A percentile compares a stretch with the other conserved stretches of the same genome.
phyloP scores from a whole-genome alignment of 306 rosid species.

The Trifolium fragiferum region DNA sequence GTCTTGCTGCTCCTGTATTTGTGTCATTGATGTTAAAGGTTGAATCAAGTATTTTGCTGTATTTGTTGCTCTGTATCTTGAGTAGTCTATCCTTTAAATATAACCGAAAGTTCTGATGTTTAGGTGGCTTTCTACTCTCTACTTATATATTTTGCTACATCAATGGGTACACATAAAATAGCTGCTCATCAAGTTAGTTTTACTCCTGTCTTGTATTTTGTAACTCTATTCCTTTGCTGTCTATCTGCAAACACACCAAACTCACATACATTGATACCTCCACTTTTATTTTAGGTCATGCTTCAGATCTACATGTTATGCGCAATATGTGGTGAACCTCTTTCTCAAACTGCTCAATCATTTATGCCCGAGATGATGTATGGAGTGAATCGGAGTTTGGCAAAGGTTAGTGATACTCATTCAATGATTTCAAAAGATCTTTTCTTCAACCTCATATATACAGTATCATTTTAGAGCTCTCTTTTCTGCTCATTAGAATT shows the following conservation, averaged over 20 bases:
- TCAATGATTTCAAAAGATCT: slow-evolving; percentile 28
- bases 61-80: slow-evolving; percentile 5
- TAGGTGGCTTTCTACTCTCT: slow-evolving; percentile 59
- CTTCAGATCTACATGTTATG: slow-evolving; percentile 47
- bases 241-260: slow-evolving; percentile 21
- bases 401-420: slow-evolving; percentile 46
- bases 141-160: slow-evolving; percentile 52
- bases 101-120: slow-evolving; percentile 26
- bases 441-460: neutral
- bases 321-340: slow-evolving; percentile 51
- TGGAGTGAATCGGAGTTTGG: slow-evolving; percentile 45
- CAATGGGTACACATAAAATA: slow-evolving; percentile 45
- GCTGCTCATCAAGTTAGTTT: slow-evolving; percentile 55
- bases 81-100: slow-evolving; percentile 24
- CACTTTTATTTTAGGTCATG: slow-evolving; percentile 48
- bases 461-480: neutral
- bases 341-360: slow-evolving; percentile 47
- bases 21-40: slow-evolving; percentile 79
- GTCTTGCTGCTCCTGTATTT: slow-evolving; percentile 73
- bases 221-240: slow-evolving; percentile 29
- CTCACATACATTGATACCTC: slow-evolving; percentile 20
- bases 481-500: neutral
- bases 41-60: slow-evolving; percentile 4
- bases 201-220: slow-evolving; percentile 11
- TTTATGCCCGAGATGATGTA: slow-evolving; percentile 50